Percentiles rank a stretch among this genome's conserved stretches.
Conservation (phyloP, 495 filamentous ascomycete species). For the Annulohypoxylon stygium region DNA sequence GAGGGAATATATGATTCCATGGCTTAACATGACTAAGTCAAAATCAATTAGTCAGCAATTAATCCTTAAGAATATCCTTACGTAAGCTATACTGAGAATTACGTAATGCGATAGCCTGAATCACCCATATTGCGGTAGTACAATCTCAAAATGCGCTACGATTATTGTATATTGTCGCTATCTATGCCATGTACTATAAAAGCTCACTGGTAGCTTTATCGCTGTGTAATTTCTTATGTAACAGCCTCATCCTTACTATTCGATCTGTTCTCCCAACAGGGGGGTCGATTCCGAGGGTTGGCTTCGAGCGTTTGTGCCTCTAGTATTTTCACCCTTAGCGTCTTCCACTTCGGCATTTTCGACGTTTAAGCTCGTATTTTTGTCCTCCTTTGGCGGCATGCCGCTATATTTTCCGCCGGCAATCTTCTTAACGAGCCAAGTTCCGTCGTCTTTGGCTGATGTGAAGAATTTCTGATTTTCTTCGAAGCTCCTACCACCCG, state of each 20-base stretch:
- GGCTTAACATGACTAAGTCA: no score
- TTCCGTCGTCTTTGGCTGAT: conserved; percentile 58
- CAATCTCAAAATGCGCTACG: neutral
- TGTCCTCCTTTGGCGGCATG: conserved; percentile 56
- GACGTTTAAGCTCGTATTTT: conserved; percentile 29
- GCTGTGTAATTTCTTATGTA: neutral
- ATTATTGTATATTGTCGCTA: neutral
- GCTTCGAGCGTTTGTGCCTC: neutral
- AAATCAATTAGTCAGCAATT: no score
- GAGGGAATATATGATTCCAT: no score
- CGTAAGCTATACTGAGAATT: neutral
- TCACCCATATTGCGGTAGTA: neutral
- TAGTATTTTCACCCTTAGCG: neutral
- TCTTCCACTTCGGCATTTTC: conserved; percentile 38
- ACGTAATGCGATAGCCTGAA: neutral
- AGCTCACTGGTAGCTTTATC: neutral
- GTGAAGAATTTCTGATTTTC: conserved; percentile 69
- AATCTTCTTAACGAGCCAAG: conserved; percentile 64
- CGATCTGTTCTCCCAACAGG: neutral
- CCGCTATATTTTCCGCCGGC: conserved; percentile 59
- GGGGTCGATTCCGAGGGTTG: conserved; percentile 5
- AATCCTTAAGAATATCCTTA: no score
- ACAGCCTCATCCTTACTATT: neutral
- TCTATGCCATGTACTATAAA: neutral
- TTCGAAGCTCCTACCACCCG: conserved; percentile 66